Evolutionary conservation across 371 early-diverging fungal genomes (phyloP), one percentile per base, ranked within the genome.

Genomic region (Syncephalastrum sp.): DNA sequence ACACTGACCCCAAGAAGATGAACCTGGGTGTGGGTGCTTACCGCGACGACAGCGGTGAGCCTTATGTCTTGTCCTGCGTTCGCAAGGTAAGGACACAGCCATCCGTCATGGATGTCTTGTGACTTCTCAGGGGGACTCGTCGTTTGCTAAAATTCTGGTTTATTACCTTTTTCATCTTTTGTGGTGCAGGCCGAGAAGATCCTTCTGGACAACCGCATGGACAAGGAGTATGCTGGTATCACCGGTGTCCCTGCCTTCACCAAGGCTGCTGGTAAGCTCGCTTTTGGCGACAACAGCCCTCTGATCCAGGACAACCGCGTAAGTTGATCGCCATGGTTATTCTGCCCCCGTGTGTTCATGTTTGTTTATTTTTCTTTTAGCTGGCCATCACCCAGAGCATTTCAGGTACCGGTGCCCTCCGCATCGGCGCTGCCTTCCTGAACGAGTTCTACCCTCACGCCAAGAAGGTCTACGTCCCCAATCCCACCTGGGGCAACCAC

Each of bases 401-500:
- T 63, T 96, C 97, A 7, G 99, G 98, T 51, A 97, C 99, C 27
- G 99, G 99, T 65, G 99, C 98, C 25, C 87, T 97, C 54, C 90
- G 97, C 63, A 86, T 97, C 58, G 99, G 94, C 53, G 97, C 91
- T 59, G 92, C 83, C 56, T 98, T 97, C 82, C 77, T 99, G 56
- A 73, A 74, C 57, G 74, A 88, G 24, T 96, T 88, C 82, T 93
- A 86, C 78, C 84, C 86, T 56, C 78, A 87, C 56, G 87, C 86
- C 69, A 96, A 93, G 83, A 91, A 86, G 69, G 87, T 98, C 54
- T 89, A 91, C 72, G 81, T 98, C 50, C 98, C 98, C 53, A 92
- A 88, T 63, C 98, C 98, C 61, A 91, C 90, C 70, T 99, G 99
- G 99, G 97, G 97, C 56, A 99, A 99, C 86, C 99, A 99, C 72